Conservation (phyloP, 2,329 filamentous ascomycete species). For the Drechslerella dactyloides region DNA sequence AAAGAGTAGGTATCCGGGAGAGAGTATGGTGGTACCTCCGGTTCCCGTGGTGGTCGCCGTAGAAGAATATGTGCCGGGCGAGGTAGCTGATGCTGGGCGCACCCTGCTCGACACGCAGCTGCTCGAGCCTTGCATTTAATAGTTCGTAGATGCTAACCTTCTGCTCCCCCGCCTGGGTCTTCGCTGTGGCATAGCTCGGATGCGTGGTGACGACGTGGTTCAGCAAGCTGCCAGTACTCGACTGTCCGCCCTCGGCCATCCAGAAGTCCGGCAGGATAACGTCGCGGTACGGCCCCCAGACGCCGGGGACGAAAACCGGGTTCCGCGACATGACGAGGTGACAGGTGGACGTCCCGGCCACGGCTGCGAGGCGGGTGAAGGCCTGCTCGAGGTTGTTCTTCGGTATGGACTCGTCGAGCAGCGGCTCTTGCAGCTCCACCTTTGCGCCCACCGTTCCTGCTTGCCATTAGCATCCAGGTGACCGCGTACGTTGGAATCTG, state of each 20-base stretch:
- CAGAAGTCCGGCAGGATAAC: constrained; percentile 90
- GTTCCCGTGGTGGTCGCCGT: constrained; percentile 96
- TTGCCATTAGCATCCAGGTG: too few relatives aligned
- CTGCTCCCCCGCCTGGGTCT: constrained; percentile 78
- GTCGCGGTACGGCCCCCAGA: constrained; percentile 97
- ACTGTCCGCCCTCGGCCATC: constrained; percentile 97
- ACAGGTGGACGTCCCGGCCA: constrained; percentile 96
- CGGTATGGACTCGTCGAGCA: constrained; percentile 70
- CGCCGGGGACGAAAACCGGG: constrained; percentile 89
- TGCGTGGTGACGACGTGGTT: constrained; percentile 96
- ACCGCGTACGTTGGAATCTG: too few relatives aligned
- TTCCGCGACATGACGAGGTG: constrained; percentile 94
- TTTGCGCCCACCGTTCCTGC: constrained; percentile 94
- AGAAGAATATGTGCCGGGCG: constrained; percentile 95
- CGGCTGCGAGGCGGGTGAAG: constrained; percentile 88
- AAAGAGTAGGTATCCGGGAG: not conserved
- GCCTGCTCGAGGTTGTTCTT: constrained; percentile 90
- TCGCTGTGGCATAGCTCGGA: constrained; percentile 81
- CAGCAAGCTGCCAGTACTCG: constrained; percentile 90
- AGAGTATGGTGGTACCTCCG: constrained; percentile 65
- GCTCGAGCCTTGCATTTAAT: constrained; percentile 82
- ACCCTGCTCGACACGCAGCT: constrained; percentile 71
- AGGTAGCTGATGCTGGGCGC: constrained; percentile 84
- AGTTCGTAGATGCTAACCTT: constrained; percentile 94
- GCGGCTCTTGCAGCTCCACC: constrained; percentile 73